phyloP scores from a whole-genome alignment of 768 basidiomycete genomes.

The Aureoboletus auriporus region DNA sequence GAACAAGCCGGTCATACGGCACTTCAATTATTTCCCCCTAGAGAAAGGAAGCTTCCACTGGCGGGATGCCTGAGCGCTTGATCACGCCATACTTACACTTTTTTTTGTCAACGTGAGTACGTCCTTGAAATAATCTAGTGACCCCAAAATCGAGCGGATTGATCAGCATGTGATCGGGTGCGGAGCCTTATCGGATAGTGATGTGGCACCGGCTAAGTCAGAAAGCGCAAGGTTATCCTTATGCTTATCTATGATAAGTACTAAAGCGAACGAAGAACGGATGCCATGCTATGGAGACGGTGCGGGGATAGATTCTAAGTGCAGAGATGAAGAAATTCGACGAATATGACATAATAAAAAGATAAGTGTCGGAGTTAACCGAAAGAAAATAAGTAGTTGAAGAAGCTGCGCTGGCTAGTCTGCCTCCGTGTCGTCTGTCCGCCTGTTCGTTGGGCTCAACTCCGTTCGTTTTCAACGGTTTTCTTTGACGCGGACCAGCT shows the following conservation, averaged over 20 bases:
- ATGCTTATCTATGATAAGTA: too few species aligned
- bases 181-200: background rate
- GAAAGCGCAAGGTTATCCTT: too few species aligned
- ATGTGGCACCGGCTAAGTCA: background rate
- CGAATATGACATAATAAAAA: slow-evolving; percentile 10
- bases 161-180: background rate
- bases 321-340: background rate
- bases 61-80: too few species aligned
- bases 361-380: slow-evolving; percentile 23
- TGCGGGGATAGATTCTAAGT: too few species aligned
- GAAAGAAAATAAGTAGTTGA: slow-evolving; percentile 21
- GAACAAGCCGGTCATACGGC: too few species aligned
- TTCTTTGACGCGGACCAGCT: background rate
- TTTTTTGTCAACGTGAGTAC: too few species aligned
- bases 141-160: background rate
- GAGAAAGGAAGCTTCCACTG: too few species aligned
- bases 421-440: slow-evolving; percentile 8
- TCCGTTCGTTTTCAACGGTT: slow-evolving; percentile 24
- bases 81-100: too few species aligned
- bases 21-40: too few species aligned
- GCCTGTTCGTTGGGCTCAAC: slow-evolving; percentile 15
- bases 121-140: background rate
- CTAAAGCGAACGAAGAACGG: too few species aligned
- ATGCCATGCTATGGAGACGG: too few species aligned
- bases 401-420: slow-evolving; percentile 8